Base-by-base conservation (phyloP, 1,139 yeast genomes). In the Nakaseomyces bracarensis region DNA sequence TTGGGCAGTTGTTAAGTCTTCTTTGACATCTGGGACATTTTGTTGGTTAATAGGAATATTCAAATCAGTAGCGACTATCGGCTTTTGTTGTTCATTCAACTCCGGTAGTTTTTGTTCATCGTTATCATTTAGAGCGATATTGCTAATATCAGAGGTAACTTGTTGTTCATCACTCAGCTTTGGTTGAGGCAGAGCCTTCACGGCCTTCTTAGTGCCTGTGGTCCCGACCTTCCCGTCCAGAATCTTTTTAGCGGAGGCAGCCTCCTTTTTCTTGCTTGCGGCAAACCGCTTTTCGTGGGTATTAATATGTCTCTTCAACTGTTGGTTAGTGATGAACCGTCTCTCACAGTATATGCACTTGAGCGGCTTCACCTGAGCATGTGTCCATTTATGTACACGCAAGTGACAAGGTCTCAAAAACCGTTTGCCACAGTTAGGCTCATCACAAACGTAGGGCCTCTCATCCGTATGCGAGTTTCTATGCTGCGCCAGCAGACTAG, bases 381-480 rank as follows among this genome's bases (percentile, higher is more conserved):
- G 81, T 13, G 79, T 79, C 66, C 81, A 76, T 52, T 76, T 64
- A 61, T 80, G 87, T 9, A 82, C 84, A 54, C 78, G 77, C 50
- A 80, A 65, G 53, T 77, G 78, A 49, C 77, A 79, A 47, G 74
- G 75, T 51, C 82, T 58, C 58, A 78, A 77, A 61, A 87, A 87
- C 46, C 79, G 61, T 60, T 84, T 83, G 11, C 76, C 78, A 64
- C 96, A 84, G 54, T 73, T 71, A 39, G 72, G 69, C 58, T 76
- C 70, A 43, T 78, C 77, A 63, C 96, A 87, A 43, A 68, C 74
- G 58, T 72, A 86, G 1, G 96, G 96, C 57, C 81, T 78, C 50
- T 83, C 95, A 25, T 83, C 78, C 1, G 85, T 75, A 63, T 87
- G 96, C 28, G 83, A 74, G 53, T 86, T 72, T 73, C 78, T 68